Evolutionary conservation across 768 basidiomycete genomes (phyloP).

Genomic region (Podaxis sp.): DNA sequence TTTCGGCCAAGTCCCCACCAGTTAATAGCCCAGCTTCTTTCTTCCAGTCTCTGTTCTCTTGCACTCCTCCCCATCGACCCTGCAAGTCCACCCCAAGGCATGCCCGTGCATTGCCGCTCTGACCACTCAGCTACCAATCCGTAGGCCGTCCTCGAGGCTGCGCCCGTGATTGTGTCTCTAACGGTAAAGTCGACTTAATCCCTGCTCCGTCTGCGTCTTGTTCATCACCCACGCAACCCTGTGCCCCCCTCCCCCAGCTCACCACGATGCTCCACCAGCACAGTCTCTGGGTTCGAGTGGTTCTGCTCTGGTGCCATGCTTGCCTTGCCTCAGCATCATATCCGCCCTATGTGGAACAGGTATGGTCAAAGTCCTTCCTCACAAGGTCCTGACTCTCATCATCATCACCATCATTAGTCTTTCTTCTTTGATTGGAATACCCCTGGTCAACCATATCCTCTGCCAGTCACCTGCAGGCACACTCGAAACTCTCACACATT

Average conservation of each 20-base stretch:
- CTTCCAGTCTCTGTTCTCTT: neutral
- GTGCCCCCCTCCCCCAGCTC: neutral
- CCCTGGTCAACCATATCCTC: slow-evolving; percentile 29
- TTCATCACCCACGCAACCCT: neutral
- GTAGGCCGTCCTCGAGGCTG: neutral
- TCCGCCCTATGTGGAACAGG: slow-evolving; percentile 25
- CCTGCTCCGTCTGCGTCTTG: neutral
- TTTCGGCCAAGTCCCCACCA: neutral
- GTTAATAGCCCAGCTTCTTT: neutral
- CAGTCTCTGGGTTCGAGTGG: neutral
- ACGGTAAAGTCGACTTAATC: neutral
- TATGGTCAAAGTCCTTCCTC: slow-evolving; percentile 8
- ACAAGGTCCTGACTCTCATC: neutral
- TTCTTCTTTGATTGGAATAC: slow-evolving; percentile 41
- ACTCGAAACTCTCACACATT: neutral
- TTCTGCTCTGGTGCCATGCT: neutral
- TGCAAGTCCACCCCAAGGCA: neutral
- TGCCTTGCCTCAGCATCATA: neutral
- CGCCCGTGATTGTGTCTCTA: neutral
- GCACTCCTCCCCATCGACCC: neutral
- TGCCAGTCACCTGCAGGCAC: slow-evolving; percentile 34
- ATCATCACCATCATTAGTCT: slow-evolving; percentile 23
- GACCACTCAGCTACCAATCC: neutral
- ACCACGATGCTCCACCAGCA: neutral
- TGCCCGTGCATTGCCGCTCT: neutral